These are phyloP conservation scores for Lumnitzera littorea DNA, from an alignment of 345 rosid genomes.

Conservation along the genomic window DNA sequence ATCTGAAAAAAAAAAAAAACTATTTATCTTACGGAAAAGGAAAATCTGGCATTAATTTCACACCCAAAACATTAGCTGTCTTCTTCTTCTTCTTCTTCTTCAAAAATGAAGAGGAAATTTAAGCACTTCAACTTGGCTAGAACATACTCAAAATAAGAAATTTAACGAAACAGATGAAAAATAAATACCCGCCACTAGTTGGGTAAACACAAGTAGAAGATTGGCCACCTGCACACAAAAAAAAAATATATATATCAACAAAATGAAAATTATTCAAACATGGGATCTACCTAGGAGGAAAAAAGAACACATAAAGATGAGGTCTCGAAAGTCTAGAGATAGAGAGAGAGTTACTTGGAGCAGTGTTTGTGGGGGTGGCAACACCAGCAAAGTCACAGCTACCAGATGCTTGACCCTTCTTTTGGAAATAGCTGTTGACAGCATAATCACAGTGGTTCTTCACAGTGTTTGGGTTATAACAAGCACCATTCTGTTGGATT, in stretches of 20 bases:
- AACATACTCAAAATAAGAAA: background rate
- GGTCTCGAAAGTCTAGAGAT: background rate
- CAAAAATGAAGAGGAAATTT: no score
- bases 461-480: constrained; percentile 76
- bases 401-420: constrained; percentile 37
- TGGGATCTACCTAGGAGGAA: no score
- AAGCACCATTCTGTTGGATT: constrained; percentile 57
- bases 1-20: no score
- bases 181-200: constrained; percentile 53
- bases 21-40: no score
- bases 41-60: no score
- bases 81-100: no score
- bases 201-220: constrained; percentile 44
- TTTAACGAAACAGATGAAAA: background rate
- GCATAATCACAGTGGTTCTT: constrained; percentile 88
- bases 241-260: background rate
- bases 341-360: constrained; percentile 7
- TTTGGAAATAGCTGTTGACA: constrained; percentile 82
- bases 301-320: background rate
- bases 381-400: constrained; percentile 76
- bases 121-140: no score
- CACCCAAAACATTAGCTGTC: no score
- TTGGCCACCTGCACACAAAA: constrained; percentile 27
- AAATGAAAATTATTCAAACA: background rate
- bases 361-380: constrained; percentile 39